phyloP scores from a whole-genome alignment of 805 yeast species.

The Dipodascus geniculatus region DNA sequence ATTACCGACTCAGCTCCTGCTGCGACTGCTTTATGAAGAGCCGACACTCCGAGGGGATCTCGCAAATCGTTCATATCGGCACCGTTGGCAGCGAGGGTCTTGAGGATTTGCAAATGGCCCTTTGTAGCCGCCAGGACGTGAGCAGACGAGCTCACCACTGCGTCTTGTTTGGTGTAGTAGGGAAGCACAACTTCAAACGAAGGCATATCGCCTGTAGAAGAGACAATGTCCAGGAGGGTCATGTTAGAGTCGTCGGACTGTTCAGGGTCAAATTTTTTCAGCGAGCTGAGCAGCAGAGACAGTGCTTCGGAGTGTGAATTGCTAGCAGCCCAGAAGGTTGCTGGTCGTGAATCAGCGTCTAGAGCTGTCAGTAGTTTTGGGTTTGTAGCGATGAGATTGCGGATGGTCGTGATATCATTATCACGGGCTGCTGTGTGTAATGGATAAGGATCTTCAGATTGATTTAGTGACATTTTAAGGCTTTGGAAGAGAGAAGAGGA shows the following conservation, averaged over 20 bases:
- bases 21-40: constrained; percentile 77
- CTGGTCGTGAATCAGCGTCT: constrained; percentile 70
- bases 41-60: constrained; percentile 54
- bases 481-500: not conserved
- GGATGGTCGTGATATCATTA: constrained; percentile 41
- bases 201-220: constrained; percentile 54
- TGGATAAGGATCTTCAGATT: constrained; percentile 6
- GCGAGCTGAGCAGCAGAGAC: constrained; percentile 28
- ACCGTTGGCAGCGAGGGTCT: constrained; percentile 41
- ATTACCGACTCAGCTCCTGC: constrained; percentile 54
- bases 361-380: constrained; percentile 36
- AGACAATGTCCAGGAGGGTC: constrained; percentile 79
- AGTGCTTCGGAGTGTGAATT: constrained; percentile 43
- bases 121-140: constrained; percentile 68
- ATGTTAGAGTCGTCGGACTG: constrained; percentile 72
- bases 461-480: not conserved
- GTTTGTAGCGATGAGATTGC: constrained; percentile 36
- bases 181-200: constrained; percentile 36
- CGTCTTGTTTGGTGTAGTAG: constrained; percentile 21
- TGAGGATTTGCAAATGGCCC: constrained; percentile 42
- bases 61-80: constrained; percentile 38
- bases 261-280: constrained; percentile 44
- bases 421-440: constrained; percentile 47
- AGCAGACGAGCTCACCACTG: constrained; percentile 47
- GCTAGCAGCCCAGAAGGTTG: constrained; percentile 85